Evolutionary conservation across 805 yeast species (phyloP).

Genomic region (Blastobotrys parvus): DNA sequence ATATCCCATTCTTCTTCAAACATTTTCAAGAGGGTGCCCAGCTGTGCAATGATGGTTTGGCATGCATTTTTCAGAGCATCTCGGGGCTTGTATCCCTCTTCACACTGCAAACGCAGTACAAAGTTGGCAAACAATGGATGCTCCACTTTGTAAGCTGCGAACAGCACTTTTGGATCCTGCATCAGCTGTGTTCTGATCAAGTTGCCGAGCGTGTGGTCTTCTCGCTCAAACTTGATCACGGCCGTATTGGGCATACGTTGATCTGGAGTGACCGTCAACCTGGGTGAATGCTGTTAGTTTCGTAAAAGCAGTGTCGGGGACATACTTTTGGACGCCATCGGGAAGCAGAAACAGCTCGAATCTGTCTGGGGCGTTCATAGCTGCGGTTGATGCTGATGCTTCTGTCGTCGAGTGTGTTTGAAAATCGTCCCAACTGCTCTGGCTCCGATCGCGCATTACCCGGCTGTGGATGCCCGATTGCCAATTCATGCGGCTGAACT

Average conservation of each 20-base stretch:
- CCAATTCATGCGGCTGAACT: too few species aligned
- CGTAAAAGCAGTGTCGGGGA: conserved; percentile 11
- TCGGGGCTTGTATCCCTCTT: conserved; percentile 87
- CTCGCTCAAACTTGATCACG: conserved; percentile 86
- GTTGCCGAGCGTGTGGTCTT: conserved; percentile 95
- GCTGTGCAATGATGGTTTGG: conserved; percentile 68
- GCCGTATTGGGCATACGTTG: conserved; percentile 94
- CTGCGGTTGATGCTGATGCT: background rate
- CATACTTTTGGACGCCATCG: conserved; percentile 93
- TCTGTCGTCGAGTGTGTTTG: background rate
- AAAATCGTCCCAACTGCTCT: too few species aligned
- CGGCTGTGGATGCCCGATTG: too few species aligned
- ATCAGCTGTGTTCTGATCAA: conserved; percentile 77
- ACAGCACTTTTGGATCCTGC: conserved; percentile 80
- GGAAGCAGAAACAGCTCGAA: conserved; percentile 93
- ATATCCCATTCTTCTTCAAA: conserved; percentile 92
- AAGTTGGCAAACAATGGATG: conserved; percentile 97
- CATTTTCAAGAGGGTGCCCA: conserved; percentile 63
- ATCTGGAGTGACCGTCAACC: conserved; percentile 83
- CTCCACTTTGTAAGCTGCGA: conserved; percentile 96
- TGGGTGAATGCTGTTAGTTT: conserved; percentile 17
- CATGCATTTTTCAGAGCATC: conserved; percentile 90
- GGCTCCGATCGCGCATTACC: too few species aligned
- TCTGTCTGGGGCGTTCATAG: conserved; percentile 98
- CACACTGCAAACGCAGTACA: conserved; percentile 89